Conservation (phyloP, 1,139 yeast genomes). For the Pichia sp. region DNA sequence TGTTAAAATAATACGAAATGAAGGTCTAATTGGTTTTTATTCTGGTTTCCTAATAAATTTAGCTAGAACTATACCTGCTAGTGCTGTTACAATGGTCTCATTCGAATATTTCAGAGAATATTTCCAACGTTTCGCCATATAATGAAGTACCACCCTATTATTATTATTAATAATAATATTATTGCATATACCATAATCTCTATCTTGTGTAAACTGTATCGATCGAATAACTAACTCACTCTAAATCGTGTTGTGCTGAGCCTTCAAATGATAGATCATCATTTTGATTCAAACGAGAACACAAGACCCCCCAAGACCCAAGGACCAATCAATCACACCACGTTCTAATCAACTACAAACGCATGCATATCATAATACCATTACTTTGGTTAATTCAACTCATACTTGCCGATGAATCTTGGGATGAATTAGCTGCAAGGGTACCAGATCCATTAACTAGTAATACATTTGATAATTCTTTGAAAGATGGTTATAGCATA, state of each 20-base stretch:
- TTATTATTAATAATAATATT: not conserved
- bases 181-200: too few species aligned
- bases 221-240: too few species aligned
- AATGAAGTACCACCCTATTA: too few species aligned
- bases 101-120: constrained; percentile 77
- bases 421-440: not conserved
- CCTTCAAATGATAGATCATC: too few species aligned
- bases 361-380: not conserved
- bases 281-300: too few species aligned
- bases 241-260: too few species aligned
- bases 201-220: too few species aligned
- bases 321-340: not conserved
- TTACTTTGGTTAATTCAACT: not conserved
- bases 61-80: constrained; percentile 88
- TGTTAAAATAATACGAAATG: constrained; percentile 50
- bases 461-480: constrained; percentile 37
- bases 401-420: not conserved
- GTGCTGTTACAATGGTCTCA: constrained; percentile 90
- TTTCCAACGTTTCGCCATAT: constrained; percentile 28
- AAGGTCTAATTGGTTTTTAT: constrained; percentile 79
- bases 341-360: not conserved
- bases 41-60: constrained; percentile 84
- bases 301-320: not conserved
- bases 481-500: constrained; percentile 44
- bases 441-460: constrained; percentile 26